These are phyloP conservation scores for Avena insularis DNA, from an alignment of 176 grass and related monocot genomes.

Conservation along the genomic window DNA sequence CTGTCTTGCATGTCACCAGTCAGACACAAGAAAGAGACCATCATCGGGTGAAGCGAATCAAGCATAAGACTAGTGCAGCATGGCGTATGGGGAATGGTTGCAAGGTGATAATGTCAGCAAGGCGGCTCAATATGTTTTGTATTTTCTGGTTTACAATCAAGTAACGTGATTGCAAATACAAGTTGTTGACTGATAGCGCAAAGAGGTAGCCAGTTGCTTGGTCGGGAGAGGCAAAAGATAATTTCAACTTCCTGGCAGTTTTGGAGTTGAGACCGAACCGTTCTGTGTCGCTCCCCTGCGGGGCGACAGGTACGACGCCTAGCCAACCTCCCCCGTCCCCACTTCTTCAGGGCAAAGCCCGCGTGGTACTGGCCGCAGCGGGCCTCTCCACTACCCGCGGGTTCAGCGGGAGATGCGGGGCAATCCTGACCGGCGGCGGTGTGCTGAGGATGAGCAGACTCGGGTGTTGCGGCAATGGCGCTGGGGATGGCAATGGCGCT, in stretches of 20 bases:
- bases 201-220: background rate
- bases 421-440: too few species aligned
- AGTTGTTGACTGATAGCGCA: background rate
- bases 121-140: background rate
- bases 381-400: too few species aligned
- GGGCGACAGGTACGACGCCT: too few species aligned
- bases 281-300: too few species aligned
- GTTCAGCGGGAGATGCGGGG: too few species aligned
- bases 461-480: too few species aligned
- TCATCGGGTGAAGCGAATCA: background rate
- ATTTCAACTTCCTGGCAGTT: conserved; percentile 2
- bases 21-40: background rate
- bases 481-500: too few species aligned
- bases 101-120: background rate
- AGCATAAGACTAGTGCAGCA: background rate
- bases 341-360: too few species aligned
- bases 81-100: background rate
- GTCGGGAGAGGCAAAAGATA: background rate
- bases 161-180: background rate
- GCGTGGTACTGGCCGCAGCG: too few species aligned
- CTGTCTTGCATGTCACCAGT: background rate
- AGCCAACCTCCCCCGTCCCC: too few species aligned
- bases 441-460: too few species aligned
- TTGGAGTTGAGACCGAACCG: too few species aligned
- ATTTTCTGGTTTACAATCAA: background rate